Base-by-base conservation (phyloP, 768 basidiomycete genomes). In the Panellus pusillus region DNA sequence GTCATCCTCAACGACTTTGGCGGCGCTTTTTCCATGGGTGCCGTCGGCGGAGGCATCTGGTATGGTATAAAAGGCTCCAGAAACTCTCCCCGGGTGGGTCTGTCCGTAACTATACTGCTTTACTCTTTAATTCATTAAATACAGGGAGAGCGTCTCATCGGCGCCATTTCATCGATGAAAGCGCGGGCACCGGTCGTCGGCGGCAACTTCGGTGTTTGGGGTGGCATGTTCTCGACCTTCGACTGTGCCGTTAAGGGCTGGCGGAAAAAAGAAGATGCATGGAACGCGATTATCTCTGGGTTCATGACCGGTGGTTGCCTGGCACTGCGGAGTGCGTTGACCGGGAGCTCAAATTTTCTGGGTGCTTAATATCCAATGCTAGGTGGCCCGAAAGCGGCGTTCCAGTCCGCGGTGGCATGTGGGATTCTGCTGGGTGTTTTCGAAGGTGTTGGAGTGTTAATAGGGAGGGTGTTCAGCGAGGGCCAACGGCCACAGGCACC, bases 1-100 rank as follows among this genome's bases (percentile, higher is more conserved):
- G 95, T 98, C 47, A 90, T 98, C 68, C 86, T 98, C 64, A 97
- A 92, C 78, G 96, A 98, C 77, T 96, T 95, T 72, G 95, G 96
- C 55, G 95, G 93, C 57, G 94, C 95, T 12, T 96, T 97, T 72
- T 84, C 95, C 15, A 98, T 98, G 95, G 95, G 95, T 69, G 93
- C 94, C 32, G 87, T 98, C 50, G 96, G 96, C 64, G 96, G 96
- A 66, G 93, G 91, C 60, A 93, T 98, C 66, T 98, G 96, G 96
- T 94, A 98, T 73, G 93, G 94, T 51, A 93, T 98, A 63, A 98
- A 98, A 74, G 96, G 96, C 55, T 93, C 94, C 7, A 82, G 96
- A 64, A 98, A 98, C 73, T 96, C 93, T 55, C 96, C 96, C 52
- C 79, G 91, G 69, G 95, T 95, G 65, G 49, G 88, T 74, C n/a